Percentiles rank a stretch among this genome's conserved stretches.
These are phyloP conservation scores for Magnusiomyces tetraspermus DNA, from an alignment of 1,139 yeast genomes.

Conservation along the genomic window DNA sequence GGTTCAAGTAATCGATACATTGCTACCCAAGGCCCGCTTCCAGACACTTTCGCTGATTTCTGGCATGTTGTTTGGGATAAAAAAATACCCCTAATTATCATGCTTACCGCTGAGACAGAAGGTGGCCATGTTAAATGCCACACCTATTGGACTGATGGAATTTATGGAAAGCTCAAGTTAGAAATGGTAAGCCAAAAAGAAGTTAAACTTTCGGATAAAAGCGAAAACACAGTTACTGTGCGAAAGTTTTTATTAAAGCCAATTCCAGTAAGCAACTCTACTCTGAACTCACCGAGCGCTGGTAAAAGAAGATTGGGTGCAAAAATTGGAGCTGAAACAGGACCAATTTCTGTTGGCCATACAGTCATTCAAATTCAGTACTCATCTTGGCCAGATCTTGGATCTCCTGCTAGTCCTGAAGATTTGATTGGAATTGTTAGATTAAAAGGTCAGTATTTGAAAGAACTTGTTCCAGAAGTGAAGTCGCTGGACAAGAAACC, in stretches of 20 bases:
- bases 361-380: slow-evolving; percentile 58
- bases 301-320: background rate
- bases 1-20: slow-evolving; percentile 42
- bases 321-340: background rate
- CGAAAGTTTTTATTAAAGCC: slow-evolving; percentile 17
- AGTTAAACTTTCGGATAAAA: slow-evolving; percentile 7
- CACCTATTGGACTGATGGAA: slow-evolving; percentile 42
- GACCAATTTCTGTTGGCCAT: slow-evolving; percentile 13
- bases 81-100: slow-evolving; percentile 53
- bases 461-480: slow-evolving; percentile 10
- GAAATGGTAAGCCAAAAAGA: slow-evolving; percentile 8
- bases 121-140: slow-evolving; percentile 47
- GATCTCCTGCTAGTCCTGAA: slow-evolving; percentile 48
- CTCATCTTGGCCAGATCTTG: slow-evolving; percentile 75
- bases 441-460: slow-evolving; percentile 34
- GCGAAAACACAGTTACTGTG: slow-evolving; percentile 17
- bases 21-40: slow-evolving; percentile 82
- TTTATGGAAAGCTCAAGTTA: slow-evolving; percentile 21
- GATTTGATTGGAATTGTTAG: slow-evolving; percentile 46
- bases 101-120: slow-evolving; percentile 53
- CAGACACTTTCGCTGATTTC: slow-evolving; percentile 67
- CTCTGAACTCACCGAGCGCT: background rate
- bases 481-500: background rate
- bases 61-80: slow-evolving; percentile 68
- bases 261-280: background rate